A percentile compares a stretch with the other conserved stretches of the same genome.
These are phyloP conservation scores for Hypocreales sp. DNA, from an alignment of 2,329 filamentous ascomycete genomes.

Conservation along the genomic window DNA sequence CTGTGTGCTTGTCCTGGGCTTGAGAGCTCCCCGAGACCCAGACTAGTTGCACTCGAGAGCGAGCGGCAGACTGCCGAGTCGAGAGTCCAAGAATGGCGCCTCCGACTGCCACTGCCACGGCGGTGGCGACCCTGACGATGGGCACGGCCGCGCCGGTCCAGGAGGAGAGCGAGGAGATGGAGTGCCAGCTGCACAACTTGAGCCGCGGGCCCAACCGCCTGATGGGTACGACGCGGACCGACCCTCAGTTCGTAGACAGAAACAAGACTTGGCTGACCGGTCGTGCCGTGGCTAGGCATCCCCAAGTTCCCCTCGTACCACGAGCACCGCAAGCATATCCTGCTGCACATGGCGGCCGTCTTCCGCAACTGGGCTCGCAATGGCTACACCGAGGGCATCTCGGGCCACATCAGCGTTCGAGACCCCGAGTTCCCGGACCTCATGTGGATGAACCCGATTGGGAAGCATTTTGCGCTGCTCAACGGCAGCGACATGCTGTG, in stretches of 20 bases:
- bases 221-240: slow-evolving; percentile 4
- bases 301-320: slow-evolving; percentile 23
- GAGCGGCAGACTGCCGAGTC: too few species aligned
- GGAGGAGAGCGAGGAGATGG: slow-evolving; percentile 5
- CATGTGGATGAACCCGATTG: slow-evolving; percentile 59
- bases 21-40: too few species aligned
- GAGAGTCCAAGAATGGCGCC: slow-evolving; percentile 5
- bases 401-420: slow-evolving; percentile 47
- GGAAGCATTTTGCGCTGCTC: slow-evolving; percentile 50
- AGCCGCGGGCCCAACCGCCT: slow-evolving; percentile 11
- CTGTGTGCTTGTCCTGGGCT: too few species aligned
- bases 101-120: slow-evolving; percentile 4
- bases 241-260: too few species aligned
- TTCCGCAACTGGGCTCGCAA: slow-evolving; percentile 23
- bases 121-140: slow-evolving; percentile 2
- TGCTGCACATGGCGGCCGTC: slow-evolving; percentile 49
- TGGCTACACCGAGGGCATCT: slow-evolving; percentile 15
- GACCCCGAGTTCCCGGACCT: slow-evolving; percentile 45
- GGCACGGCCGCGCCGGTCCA: background rate
- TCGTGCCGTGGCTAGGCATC: too few species aligned
- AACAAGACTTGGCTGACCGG: too few species aligned
- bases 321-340: slow-evolving; percentile 43
- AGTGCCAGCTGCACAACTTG: slow-evolving; percentile 6
- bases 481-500: slow-evolving; percentile 54
- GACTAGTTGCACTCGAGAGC: too few species aligned